Evolutionary conservation across 2,329 filamentous ascomycete genomes (phyloP).

Genomic region (Blastomyces emzantsi): DNA sequence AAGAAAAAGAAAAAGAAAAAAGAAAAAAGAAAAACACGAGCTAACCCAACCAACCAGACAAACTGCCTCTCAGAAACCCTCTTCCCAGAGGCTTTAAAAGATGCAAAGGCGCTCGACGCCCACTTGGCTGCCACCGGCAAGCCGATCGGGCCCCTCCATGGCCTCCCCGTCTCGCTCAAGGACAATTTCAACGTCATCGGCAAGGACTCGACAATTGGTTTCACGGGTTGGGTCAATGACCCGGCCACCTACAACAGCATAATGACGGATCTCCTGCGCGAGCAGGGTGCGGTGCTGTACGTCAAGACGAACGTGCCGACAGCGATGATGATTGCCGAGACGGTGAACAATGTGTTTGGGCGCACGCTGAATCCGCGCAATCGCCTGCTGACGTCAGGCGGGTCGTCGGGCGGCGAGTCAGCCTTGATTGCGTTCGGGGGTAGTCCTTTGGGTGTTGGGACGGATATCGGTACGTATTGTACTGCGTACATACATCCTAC

Average conservation of each 20-base stretch:
- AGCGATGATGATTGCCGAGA: constrained; percentile 40
- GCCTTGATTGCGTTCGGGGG: constrained; percentile 28
- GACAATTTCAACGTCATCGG: constrained; percentile 31
- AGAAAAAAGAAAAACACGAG: background rate
- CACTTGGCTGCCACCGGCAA: constrained; percentile 33
- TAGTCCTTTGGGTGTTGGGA: constrained; percentile 32
- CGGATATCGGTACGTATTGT: constrained; percentile 31
- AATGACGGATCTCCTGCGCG: constrained; percentile 49
- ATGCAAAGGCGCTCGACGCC: constrained; percentile 31
- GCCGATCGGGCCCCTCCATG: constrained; percentile 32
- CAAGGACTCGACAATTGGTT: constrained; percentile 17
- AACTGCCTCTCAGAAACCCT: constrained; percentile 53
- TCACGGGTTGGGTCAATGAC: constrained; percentile 16
- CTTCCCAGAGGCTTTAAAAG: constrained; percentile 37
- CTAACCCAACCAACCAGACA: constrained; percentile 32
- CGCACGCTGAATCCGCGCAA: constrained; percentile 32
- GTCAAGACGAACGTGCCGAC: constrained; percentile 35
- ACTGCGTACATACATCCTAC: background rate
- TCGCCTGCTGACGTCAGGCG: constrained; percentile 27
- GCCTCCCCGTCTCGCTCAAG: constrained; percentile 36
- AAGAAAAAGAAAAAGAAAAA: no score
- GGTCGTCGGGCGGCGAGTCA: constrained; percentile 32
- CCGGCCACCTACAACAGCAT: constrained; percentile 47
- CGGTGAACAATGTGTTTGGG: constrained; percentile 37
- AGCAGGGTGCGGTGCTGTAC: constrained; percentile 41